phyloP scores from a whole-genome alignment of 768 basidiomycete species.

The Leccinum fibrillosum region DNA sequence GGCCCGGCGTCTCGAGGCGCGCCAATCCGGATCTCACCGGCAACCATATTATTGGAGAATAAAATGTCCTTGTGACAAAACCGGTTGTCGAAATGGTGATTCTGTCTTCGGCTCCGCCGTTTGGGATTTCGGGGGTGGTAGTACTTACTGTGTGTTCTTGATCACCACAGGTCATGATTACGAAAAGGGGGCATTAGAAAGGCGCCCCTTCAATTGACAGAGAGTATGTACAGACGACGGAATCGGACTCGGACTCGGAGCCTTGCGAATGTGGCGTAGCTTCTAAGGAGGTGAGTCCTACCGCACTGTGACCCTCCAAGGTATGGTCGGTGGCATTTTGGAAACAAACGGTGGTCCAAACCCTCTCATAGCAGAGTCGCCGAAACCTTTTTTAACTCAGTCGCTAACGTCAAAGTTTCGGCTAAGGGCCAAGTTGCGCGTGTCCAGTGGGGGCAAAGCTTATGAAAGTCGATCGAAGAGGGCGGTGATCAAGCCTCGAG shows the following conservation, averaged over 20 bases:
- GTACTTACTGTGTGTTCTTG: background rate
- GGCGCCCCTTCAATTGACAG: background rate
- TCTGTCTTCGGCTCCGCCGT: background rate
- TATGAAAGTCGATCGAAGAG: background rate
- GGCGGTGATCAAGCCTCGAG: background rate
- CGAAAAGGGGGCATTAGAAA: background rate
- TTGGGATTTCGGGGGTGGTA: background rate
- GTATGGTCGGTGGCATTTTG: background rate
- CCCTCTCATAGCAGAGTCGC: background rate
- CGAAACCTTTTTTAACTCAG: background rate
- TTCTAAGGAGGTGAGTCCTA: background rate
- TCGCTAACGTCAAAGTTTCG: background rate
- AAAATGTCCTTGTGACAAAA: background rate
- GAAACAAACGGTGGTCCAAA: background rate
- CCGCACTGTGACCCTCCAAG: background rate
- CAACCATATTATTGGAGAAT: background rate
- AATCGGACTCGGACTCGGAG: background rate
- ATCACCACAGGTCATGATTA: background rate
- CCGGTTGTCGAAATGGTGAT: background rate
- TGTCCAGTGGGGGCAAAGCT: background rate
- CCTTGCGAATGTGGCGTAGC: background rate
- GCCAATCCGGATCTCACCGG: background rate
- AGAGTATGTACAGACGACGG: background rate
- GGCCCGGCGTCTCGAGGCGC: background rate
- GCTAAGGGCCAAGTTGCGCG: background rate